Conservation (phyloP, 352 stramenopile genomes). For the Globisporangium acanthophoron region DNA sequence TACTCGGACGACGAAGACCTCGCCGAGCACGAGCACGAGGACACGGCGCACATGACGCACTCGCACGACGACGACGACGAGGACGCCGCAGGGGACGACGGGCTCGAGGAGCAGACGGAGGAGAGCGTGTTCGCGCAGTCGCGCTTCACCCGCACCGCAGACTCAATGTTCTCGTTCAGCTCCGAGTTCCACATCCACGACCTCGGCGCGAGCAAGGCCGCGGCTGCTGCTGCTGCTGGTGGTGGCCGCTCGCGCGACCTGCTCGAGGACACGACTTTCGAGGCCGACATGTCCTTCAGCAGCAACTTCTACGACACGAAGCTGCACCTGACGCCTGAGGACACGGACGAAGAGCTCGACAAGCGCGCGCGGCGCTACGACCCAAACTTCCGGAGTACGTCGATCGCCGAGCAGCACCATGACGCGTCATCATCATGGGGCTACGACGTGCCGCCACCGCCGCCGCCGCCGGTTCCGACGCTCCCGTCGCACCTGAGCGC, state of each 20-base stretch:
- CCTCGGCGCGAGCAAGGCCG: conserved; percentile 3
- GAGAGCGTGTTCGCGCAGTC: conserved; percentile 52
- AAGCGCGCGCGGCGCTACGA: conserved; percentile 37
- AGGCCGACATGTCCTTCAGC: conserved; percentile 9
- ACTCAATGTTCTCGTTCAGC: conserved; percentile 25
- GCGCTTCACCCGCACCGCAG: conserved; percentile 40
- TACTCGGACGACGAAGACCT: conserved; percentile 25
- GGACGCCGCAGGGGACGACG: conserved; percentile 14
- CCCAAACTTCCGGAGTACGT: conserved; percentile 8
- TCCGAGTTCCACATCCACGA: conserved; percentile 25
- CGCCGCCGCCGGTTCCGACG: conserved; percentile 1
- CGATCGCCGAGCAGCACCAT: neutral
- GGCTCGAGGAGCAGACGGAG: conserved; percentile 48
- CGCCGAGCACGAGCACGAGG: conserved; percentile 16
- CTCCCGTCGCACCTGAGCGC: conserved; percentile 6
- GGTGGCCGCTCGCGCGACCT: conserved; percentile 2
- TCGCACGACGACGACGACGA: neutral
- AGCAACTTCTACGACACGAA: conserved; percentile 33
- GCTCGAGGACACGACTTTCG: conserved; percentile 12
- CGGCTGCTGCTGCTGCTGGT: neutral
- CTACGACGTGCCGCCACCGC: neutral
- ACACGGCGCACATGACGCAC: conserved; percentile 9
- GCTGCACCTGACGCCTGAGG: conserved; percentile 21
- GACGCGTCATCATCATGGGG: neutral
- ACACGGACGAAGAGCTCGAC: conserved; percentile 29